These are phyloP conservation scores for Ophiostoma australiae DNA, from an alignment of 2,329 filamentous ascomycete species.

Conservation along the genomic window DNA sequence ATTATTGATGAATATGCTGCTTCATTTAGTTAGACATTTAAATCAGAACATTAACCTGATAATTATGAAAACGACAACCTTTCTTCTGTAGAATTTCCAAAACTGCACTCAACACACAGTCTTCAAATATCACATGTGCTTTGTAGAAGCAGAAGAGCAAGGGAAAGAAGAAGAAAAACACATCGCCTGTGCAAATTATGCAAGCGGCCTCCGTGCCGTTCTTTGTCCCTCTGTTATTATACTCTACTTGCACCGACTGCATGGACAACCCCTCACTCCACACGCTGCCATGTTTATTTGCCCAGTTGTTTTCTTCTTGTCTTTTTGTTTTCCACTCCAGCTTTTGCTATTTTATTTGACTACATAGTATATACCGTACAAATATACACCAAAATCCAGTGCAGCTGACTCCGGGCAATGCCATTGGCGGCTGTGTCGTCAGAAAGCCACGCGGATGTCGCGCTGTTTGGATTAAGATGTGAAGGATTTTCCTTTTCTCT, in stretches of 20 bases:
- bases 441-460: neutral
- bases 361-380: neutral
- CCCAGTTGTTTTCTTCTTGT: neutral
- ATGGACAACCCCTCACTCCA: neutral
- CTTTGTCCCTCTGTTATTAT: neutral
- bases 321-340: neutral
- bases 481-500: neutral
- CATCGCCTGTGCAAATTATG: neutral
- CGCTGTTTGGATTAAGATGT: neutral
- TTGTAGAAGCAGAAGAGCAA: neutral
- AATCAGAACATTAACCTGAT: no score
- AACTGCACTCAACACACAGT: no score
- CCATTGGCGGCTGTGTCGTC: neutral
- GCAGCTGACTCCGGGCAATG: neutral
- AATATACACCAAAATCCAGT: no score
- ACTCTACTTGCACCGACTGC: neutral
- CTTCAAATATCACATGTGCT: no score
- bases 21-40: no score
- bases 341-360: neutral
- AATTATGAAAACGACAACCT: no score
- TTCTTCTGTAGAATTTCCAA: no score
- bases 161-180: neutral
- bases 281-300: neutral
- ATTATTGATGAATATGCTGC: no score
- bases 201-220: conserved; percentile 7